Percentiles rank a stretch among this genome's conserved stretches.
phyloP scores from a whole-genome alignment of 2,329 filamentous ascomycete genomes.

The Aspergillus chevalieri region DNA sequence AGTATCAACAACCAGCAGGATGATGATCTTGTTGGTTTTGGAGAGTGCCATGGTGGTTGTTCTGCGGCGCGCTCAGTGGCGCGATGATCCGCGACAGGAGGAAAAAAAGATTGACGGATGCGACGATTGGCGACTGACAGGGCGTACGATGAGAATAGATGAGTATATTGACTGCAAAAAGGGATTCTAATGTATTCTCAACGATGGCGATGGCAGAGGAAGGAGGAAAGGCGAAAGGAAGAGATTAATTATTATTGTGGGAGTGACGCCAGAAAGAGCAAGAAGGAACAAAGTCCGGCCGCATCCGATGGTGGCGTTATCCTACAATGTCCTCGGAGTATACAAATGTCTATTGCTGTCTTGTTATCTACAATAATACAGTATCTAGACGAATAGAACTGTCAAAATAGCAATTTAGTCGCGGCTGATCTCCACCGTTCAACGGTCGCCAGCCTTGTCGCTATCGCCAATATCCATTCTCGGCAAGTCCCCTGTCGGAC shows the following conservation, averaged over 20 bases:
- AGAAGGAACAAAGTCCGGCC: not conserved
- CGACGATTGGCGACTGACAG: not conserved
- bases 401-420: no score
- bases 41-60: constrained; percentile 66
- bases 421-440: no score
- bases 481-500: no score
- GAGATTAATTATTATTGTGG: no score
- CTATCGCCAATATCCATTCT: no score
- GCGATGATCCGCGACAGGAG: constrained; percentile 12
- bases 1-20: constrained; percentile 85
- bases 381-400: no score
- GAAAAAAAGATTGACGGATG: not conserved
- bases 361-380: no score
- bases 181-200: not conserved
- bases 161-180: not conserved
- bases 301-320: not conserved
- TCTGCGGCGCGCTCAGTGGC: constrained; percentile 17
- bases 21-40: constrained; percentile 84
- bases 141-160: not conserved
- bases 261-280: no score
- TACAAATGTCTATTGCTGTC: no score
- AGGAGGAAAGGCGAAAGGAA: not conserved
- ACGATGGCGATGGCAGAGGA: not conserved
- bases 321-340: no score
- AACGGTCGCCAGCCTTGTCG: no score